phyloP scores from a whole-genome alignment of 2,329 filamentous ascomycete genomes.

The Penicillium sp. region DNA sequence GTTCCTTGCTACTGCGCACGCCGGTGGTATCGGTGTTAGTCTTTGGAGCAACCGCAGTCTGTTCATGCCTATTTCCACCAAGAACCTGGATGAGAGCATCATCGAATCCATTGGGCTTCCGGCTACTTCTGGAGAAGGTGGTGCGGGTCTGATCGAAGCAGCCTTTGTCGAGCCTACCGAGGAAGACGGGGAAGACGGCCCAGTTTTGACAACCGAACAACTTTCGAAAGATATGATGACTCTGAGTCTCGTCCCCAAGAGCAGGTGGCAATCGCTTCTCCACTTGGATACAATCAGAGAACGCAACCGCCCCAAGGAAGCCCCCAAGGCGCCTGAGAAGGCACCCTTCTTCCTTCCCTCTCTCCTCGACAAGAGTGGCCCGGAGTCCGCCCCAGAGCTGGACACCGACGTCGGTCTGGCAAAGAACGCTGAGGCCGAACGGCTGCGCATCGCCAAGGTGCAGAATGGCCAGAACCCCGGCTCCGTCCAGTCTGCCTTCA shows the following conservation, averaged over 20 bases:
- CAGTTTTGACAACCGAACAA: conserved; percentile 68
- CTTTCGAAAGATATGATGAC: conserved; percentile 82
- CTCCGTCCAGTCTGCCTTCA: conserved; percentile 44
- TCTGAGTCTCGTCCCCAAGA: conserved; percentile 84
- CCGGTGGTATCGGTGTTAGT: conserved; percentile 81
- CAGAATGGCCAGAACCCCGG: conserved; percentile 51
- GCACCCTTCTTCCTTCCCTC: conserved; percentile 89
- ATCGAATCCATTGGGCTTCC: conserved; percentile 68
- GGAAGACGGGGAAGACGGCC: conserved; percentile 52
- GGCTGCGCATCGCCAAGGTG: conserved; percentile 70
- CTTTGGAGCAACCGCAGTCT: conserved; percentile 94
- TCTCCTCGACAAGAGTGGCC: conserved; percentile 24
- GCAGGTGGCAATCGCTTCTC: conserved; percentile 89
- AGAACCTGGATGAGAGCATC: conserved; percentile 78
- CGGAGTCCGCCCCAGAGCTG: conserved; percentile 25
- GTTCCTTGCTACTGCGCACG: conserved; percentile 86
- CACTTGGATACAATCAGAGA: conserved; percentile 87
- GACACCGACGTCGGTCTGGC: conserved; percentile 32
- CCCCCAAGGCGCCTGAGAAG: conserved; percentile 88
- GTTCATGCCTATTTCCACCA: conserved; percentile 84
- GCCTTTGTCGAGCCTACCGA: conserved; percentile 65
- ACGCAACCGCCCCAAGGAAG: conserved; percentile 90
- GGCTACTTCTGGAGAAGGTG: conserved; percentile 80
- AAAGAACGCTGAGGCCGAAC: conserved; percentile 48
- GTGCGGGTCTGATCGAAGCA: conserved; percentile 72